These are phyloP conservation scores for Paramyrothecium roridum DNA, from an alignment of 2,329 filamentous ascomycete species.

Conservation along the genomic window DNA sequence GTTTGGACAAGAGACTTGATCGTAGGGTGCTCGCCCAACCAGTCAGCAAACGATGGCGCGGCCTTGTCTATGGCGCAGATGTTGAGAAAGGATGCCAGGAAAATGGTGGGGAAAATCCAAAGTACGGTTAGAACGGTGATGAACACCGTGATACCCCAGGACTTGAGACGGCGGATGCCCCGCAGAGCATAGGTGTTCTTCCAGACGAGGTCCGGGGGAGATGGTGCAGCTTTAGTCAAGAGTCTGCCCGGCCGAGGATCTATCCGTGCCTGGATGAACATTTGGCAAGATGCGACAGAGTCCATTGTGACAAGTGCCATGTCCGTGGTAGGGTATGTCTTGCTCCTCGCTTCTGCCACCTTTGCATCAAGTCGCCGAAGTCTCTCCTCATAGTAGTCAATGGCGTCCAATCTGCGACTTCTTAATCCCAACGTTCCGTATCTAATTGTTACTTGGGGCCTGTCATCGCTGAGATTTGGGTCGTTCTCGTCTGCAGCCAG, in stretches of 20 bases:
- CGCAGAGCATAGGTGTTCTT: slow-evolving; percentile 83
- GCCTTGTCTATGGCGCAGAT: slow-evolving; percentile 75
- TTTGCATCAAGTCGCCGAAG: slow-evolving; percentile 74
- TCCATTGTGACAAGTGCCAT: slow-evolving; percentile 98
- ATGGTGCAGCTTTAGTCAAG: slow-evolving; percentile 79
- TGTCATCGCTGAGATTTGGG: slow-evolving; percentile 34
- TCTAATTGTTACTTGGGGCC: slow-evolving; percentile 72
- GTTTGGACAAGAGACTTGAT: slow-evolving; percentile 78
- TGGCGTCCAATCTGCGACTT: slow-evolving; percentile 76
- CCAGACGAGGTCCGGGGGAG: slow-evolving; percentile 94
- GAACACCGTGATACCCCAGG: slow-evolving; percentile 80
- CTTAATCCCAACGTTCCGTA: slow-evolving; percentile 73
- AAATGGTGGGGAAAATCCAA: slow-evolving; percentile 81
- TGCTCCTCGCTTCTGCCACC: slow-evolving; percentile 67
- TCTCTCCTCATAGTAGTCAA: slow-evolving; percentile 90
- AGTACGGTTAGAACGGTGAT: slow-evolving; percentile 82
- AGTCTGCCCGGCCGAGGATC: slow-evolving; percentile 86
- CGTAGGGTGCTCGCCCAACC: slow-evolving; percentile 66
- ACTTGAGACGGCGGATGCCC: slow-evolving; percentile 67
- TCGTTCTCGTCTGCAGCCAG: slow-evolving; percentile 43
- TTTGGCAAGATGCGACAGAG: slow-evolving; percentile 86
- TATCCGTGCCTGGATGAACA: slow-evolving; percentile 92
- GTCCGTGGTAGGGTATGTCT: slow-evolving; percentile 73
- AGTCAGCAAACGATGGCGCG: slow-evolving; percentile 65
- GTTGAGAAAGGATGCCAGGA: slow-evolving; percentile 76